Conservation (phyloP, 2,329 filamentous ascomycete genomes). For the Phaeomoniella chlamydospora region DNA sequence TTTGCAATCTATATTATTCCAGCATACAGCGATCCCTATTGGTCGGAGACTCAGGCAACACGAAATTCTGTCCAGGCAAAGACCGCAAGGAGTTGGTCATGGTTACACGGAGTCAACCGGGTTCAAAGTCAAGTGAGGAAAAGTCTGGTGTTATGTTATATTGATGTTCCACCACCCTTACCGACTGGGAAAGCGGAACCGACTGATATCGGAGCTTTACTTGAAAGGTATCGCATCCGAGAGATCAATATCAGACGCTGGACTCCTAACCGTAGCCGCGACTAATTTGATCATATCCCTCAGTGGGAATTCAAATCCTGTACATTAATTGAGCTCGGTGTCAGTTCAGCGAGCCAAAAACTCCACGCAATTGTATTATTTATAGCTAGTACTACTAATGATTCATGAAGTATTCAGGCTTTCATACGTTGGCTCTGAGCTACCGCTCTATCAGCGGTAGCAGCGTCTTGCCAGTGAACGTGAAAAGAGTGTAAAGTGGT, state of each 20-base stretch:
- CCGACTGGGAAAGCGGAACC: constrained; percentile 21
- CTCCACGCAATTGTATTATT: too few relatives aligned
- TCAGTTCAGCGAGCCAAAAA: too few relatives aligned
- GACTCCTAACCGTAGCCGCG: constrained; percentile 65
- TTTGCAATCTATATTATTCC: constrained; percentile 79
- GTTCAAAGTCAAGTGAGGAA: constrained; percentile 85
- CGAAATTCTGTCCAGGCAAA: constrained; percentile 36
- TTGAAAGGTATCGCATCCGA: constrained; percentile 60
- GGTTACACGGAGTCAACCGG: constrained; percentile 71
- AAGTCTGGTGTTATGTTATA: constrained; percentile 76
- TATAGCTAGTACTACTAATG: too few relatives aligned
- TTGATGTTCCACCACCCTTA: constrained; percentile 67
- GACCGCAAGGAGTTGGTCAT: constrained; percentile 30
- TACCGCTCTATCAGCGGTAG: too few relatives aligned
- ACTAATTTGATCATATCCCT: too few relatives aligned
- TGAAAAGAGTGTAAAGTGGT: too few relatives aligned
- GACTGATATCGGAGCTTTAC: constrained; percentile 44
- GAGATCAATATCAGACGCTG: constrained; percentile 74
- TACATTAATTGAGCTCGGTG: too few relatives aligned
- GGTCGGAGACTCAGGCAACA: constrained; percentile 38
- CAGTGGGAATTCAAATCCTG: too few relatives aligned
- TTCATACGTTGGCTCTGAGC: too few relatives aligned
- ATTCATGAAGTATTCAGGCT: too few relatives aligned
- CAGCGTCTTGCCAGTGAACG: too few relatives aligned
- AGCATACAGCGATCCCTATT: constrained; percentile 60